Conservation (phyloP, 2,329 filamentous ascomycete species). For the Colletotrichum graminicola region DNA sequence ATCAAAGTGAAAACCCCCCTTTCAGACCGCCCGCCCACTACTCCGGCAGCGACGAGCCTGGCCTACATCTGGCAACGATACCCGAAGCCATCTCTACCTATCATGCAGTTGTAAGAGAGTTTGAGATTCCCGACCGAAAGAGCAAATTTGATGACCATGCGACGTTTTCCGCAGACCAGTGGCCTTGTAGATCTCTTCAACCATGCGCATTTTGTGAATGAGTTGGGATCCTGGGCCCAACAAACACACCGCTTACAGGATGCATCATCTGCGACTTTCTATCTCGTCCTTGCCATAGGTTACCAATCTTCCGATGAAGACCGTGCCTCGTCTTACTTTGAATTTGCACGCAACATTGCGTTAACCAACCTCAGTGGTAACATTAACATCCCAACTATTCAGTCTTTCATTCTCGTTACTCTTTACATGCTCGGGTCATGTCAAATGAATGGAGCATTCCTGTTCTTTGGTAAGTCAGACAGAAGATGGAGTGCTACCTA, state of each 20-base stretch:
- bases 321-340: slow-evolving; percentile 60
- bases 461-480: slow-evolving; percentile 59
- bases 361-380: slow-evolving; percentile 60
- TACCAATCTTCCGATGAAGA: slow-evolving; percentile 57
- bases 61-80: slow-evolving; percentile 41
- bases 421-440: slow-evolving; percentile 67
- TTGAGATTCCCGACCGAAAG: neutral
- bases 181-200: slow-evolving; percentile 65
- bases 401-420: slow-evolving; percentile 63
- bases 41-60: slow-evolving; percentile 42
- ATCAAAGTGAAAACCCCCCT: slow-evolving; percentile 60
- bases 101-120: slow-evolving; percentile 44
- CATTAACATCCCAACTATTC: slow-evolving; percentile 62
- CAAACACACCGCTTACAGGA: slow-evolving; percentile 52
- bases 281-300: slow-evolving; percentile 65
- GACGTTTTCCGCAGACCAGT: slow-evolving; percentile 49
- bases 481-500: neutral
- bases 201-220: slow-evolving; percentile 52
- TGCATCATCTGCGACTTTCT: slow-evolving; percentile 55
- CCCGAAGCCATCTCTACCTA: slow-evolving; percentile 43
- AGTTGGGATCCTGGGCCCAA: slow-evolving; percentile 58
- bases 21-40: slow-evolving; percentile 49
- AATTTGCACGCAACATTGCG: slow-evolving; percentile 61
- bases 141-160: slow-evolving; percentile 16
- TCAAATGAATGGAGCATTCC: slow-evolving; percentile 67